Base-by-base conservation (phyloP, 2,329 filamentous ascomycete genomes). In the Cladophialophora bantiana region DNA sequence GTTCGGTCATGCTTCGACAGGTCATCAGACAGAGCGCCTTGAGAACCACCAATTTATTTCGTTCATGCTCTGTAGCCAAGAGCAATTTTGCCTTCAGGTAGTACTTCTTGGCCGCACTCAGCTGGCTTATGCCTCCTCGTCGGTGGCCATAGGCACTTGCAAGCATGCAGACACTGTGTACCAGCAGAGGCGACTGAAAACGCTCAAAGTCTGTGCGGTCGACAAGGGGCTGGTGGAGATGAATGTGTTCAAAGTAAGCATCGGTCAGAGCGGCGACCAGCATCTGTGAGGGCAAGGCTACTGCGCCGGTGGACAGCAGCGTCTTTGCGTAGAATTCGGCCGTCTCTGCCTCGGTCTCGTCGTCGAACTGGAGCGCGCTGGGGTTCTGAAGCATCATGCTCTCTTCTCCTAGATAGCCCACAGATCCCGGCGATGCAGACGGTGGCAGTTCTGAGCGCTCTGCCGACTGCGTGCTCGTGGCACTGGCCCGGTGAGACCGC, bases 371-470 rank as follows among this genome's bases (percentile, higher is more conserved):
- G 40, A 42, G 64, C n/a, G 45, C 54, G 13, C 64, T 63, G 59
- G 64, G 64, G 18, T 66, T 66, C 52, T 50, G 64, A 63, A 66
- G 64, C 42, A 56, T 55, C 35, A 52, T 50, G 59, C 64, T 66
- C 64, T 66, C 64, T 40, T 66, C 64, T 61, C 64, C 64, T 35
- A 66, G 52, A 59, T 63, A 66, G 36, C 64, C 64, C 34, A 59
- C 64, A 20, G 64, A 66, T 36, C 52, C 64, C 35, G 64, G 50
- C 31, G 59, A 62, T 20, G 40, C 40, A 45, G 63, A 65, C 31
- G 36, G 20, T 48, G 36, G 61, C 38, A 53, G 26, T 38, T 52
- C 40, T 36, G 59, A 38, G 59, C 59, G 42, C 40, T 61, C 59
- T 61, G 45, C 32, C 54, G 40, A 45, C 15, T 45, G 40, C 4